Conservation (phyloP, 306 rosid species). For the Quercus parvula region DNA sequence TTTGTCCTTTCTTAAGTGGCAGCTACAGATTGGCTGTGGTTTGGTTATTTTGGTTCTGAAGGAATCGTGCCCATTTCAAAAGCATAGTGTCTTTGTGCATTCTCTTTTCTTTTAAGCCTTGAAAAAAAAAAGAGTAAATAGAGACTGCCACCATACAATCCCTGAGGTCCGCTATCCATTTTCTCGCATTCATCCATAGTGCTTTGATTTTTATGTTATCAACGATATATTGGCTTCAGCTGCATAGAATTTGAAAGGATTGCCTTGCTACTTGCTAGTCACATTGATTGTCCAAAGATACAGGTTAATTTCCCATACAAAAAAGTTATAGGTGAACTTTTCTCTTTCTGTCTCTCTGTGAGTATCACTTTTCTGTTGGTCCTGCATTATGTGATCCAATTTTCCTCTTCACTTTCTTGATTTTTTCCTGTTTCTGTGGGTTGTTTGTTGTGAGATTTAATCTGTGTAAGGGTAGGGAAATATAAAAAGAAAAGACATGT, state of each 20-base stretch:
- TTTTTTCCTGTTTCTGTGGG: conserved; percentile 4
- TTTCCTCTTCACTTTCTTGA: neutral
- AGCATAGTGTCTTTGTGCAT: conserved; percentile 7
- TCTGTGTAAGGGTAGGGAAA: conserved; percentile 8
- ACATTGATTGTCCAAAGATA: neutral
- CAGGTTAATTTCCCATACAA: neutral
- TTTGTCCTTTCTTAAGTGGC: conserved; percentile 4
- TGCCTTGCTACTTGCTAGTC: conserved; percentile 7
- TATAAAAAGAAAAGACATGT: neutral
- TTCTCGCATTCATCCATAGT: neutral
- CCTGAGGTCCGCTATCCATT: neutral
- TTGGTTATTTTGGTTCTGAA: conserved; percentile 20
- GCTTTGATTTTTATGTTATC: neutral
- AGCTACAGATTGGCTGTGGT: conserved; percentile 14
- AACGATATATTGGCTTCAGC: neutral
- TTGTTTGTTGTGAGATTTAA: conserved; percentile 9
- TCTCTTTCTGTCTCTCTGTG: neutral
- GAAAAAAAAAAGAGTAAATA: neutral
- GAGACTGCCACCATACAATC: conserved; percentile 9
- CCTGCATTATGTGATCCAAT: neutral
- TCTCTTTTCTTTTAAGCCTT: conserved; percentile 6
- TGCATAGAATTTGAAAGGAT: neutral
- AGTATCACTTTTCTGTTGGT: neutral
- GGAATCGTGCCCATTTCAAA: conserved; percentile 11
- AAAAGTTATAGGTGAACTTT: neutral